phyloP scores from a whole-genome alignment of 306 rosid species.

The Vachellia pachyceras region DNA sequence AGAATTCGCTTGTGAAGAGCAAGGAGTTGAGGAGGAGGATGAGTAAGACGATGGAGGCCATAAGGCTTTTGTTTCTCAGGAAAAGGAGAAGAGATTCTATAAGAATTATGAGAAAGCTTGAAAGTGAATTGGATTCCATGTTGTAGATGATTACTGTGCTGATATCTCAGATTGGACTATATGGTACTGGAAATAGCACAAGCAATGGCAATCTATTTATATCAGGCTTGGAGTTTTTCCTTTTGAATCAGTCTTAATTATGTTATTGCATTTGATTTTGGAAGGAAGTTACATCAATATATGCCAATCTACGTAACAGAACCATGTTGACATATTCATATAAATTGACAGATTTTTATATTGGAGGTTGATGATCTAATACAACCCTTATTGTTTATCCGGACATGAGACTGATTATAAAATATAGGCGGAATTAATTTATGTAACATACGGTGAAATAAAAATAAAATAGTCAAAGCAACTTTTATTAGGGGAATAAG shows the following conservation, averaged over 20 bases:
- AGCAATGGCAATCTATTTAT: background rate
- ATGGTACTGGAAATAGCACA: background rate
- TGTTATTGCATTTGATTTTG: background rate
- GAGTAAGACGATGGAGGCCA: constrained; percentile 24
- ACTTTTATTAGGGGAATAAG: background rate
- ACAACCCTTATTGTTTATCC: no score
- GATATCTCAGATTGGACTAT: background rate
- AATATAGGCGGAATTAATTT: no score
- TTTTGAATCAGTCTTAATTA: background rate
- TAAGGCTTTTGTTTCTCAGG: constrained; percentile 22
- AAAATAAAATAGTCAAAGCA: background rate
- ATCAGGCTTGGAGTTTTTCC: background rate
- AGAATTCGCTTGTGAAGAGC: constrained; percentile 11
- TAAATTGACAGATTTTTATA: no score
- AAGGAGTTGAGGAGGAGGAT: constrained; percentile 15
- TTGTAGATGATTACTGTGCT: background rate
- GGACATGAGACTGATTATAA: no score
- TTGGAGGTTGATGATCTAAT: no score
- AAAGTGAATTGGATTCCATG: constrained; percentile 20
- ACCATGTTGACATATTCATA: no score
- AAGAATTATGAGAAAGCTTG: constrained; percentile 12
- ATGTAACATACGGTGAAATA: no score
- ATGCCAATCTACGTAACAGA: background rate
- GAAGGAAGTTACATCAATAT: background rate
- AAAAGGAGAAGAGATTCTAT: constrained; percentile 28